Evolutionary conservation across 495 filamentous ascomycete species (phyloP).

Genomic region (Hypomontagnella submonticulosa): DNA sequence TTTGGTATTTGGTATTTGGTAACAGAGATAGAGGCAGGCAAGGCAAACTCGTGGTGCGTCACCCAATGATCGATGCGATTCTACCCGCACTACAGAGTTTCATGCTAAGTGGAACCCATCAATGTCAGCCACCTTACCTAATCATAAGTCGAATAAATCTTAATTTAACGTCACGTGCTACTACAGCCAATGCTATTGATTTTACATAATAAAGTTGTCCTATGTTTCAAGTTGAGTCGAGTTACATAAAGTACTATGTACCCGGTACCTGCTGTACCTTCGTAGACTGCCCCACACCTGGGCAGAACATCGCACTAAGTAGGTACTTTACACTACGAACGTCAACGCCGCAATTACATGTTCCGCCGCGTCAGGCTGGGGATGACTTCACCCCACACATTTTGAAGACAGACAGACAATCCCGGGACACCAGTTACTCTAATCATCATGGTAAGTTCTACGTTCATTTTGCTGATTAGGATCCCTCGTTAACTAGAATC

Average conservation of each 20-base stretch:
- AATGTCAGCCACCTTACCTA: conserved; percentile 11
- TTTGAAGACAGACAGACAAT: conserved; percentile 10
- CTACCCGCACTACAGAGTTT: conserved; percentile 30
- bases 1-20: neutral
- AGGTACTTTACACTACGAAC: neutral
- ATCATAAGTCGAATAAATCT: neutral
- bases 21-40: conserved; percentile 1
- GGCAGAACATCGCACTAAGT: conserved; percentile 6
- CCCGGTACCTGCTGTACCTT: too few species aligned
- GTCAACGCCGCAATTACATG: conserved; percentile 10
- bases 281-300: conserved; percentile 24
- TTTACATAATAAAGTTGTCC: too few species aligned
- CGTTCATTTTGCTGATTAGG: neutral
- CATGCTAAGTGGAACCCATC: conserved; percentile 15
- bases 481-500: conserved; percentile 19
- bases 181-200: too few species aligned
- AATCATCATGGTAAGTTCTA: conserved; percentile 39
- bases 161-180: conserved; percentile 3
- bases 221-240: neutral
- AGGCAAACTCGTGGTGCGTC: conserved; percentile 49
- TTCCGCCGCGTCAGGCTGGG: conserved; percentile 24
- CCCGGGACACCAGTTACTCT: conserved; percentile 16
- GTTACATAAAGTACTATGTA: too few species aligned
- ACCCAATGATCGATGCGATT: conserved; percentile 43
- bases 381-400: conserved; percentile 34